These are phyloP conservation scores for Conoideocrella luteorostrata DNA, from an alignment of 2,329 filamentous ascomycete species.

Conservation along the genomic window DNA sequence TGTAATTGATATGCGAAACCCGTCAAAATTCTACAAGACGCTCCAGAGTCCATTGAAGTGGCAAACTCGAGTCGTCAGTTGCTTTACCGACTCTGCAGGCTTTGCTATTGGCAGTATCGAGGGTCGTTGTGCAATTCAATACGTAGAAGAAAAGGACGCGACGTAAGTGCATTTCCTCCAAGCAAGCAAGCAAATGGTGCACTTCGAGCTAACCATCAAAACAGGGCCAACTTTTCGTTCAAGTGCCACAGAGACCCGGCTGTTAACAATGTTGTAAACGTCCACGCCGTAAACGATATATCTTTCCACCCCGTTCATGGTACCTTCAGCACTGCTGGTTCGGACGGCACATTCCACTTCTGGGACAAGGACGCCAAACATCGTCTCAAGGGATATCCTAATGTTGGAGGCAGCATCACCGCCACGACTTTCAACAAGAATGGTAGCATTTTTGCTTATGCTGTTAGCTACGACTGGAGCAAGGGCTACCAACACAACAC, in stretches of 20 bases:
- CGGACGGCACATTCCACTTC: conserved; percentile 94
- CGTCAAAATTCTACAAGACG: conserved; percentile 90
- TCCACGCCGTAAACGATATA: conserved; percentile 94
- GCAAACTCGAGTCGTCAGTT: conserved; percentile 93
- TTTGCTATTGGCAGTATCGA: conserved; percentile 97
- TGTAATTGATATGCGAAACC: conserved; percentile 83
- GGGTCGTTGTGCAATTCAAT: conserved; percentile 94
- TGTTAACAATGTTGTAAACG: conserved; percentile 71
- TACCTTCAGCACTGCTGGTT: conserved; percentile 96
- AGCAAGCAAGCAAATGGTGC: no score
- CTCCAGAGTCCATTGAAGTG: conserved; percentile 95
- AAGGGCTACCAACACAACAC: conserved; percentile 89
- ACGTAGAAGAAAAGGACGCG: conserved; percentile 92
- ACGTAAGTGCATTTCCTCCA: no score
- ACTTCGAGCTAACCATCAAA: conserved; percentile 4
- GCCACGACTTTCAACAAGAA: conserved; percentile 85
- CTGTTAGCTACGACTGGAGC: conserved; percentile 95
- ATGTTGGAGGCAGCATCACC: conserved; percentile 79
- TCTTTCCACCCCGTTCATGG: conserved; percentile 95
- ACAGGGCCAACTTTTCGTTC: conserved; percentile 90
- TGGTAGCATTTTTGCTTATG: conserved; percentile 80
- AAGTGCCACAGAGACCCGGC: conserved; percentile 91
- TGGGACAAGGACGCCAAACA: conserved; percentile 93
- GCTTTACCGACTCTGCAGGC: conserved; percentile 84
- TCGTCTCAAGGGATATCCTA: conserved; percentile 80